phyloP scores from a whole-genome alignment of 2,329 filamentous ascomycete species.

The Metarhizium brunneum region DNA sequence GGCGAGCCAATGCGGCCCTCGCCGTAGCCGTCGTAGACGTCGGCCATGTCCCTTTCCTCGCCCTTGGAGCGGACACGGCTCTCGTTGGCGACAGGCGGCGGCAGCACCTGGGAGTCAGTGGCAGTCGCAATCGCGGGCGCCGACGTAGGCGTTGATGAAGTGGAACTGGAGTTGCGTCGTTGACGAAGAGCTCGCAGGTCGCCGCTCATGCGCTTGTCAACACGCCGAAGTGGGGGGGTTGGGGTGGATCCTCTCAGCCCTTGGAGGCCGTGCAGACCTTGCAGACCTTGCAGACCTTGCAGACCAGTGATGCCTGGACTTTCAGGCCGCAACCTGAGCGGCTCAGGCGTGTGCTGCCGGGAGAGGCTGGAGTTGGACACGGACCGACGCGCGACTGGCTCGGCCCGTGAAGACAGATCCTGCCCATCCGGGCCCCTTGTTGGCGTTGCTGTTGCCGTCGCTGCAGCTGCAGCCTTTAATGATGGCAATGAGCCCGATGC shows the following conservation, averaged over 20 bases:
- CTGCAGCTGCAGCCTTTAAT: not conserved
- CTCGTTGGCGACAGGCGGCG: conserved; percentile 73
- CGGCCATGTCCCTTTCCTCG: conserved; percentile 64
- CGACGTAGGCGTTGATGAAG: not conserved
- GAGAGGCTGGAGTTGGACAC: conserved; percentile 42
- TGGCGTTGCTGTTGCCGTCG: not conserved
- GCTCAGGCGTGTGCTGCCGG: conserved; percentile 42
- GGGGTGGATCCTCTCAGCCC: conserved; percentile 23
- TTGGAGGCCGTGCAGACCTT: conserved; percentile 6
- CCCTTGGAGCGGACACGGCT: conserved; percentile 61
- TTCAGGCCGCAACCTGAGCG: conserved; percentile 48
- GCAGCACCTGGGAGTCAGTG: not conserved
- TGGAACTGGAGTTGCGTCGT: conserved; percentile 18
- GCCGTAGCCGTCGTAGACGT: conserved; percentile 92
- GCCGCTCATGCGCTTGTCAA: conserved; percentile 60
- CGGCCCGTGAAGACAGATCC: conserved; percentile 13
- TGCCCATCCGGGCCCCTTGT: not conserved
- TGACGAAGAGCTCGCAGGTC: conserved; percentile 47
- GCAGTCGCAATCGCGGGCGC: not conserved
- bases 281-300: too few species aligned
- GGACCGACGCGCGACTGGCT: conserved; percentile 28
- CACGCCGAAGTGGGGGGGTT: conserved; percentile 63
- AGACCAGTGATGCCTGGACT: conserved; percentile 43
- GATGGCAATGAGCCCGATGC: conserved; percentile 1
- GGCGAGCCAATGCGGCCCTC: conserved; percentile 80